Percentiles rank a stretch among this genome's conserved stretches.
These are phyloP conservation scores for Xylaria sp. DNA, from an alignment of 2,329 filamentous ascomycete species.

Conservation along the genomic window DNA sequence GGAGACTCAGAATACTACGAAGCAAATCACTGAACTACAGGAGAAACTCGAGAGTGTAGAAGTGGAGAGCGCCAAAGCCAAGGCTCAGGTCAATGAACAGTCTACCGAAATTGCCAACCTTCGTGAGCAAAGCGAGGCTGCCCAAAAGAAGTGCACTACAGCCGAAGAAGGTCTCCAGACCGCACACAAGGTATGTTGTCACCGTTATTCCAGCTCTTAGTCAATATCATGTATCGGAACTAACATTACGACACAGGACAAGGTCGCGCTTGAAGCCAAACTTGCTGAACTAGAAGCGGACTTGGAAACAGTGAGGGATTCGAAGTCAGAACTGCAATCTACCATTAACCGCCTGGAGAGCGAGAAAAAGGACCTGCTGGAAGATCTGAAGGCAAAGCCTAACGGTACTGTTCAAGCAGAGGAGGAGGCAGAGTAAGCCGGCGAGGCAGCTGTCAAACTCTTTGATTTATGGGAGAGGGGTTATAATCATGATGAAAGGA, in stretches of 20 bases:
- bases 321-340: conserved; percentile 40
- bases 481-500: conserved; percentile 22
- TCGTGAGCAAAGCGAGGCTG: conserved; percentile 49
- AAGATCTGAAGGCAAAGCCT: conserved; percentile 37
- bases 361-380: conserved; percentile 45
- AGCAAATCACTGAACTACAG: conserved; percentile 25
- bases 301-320: conserved; percentile 37
- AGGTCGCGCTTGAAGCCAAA: conserved; percentile 43
- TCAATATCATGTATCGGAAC: neutral
- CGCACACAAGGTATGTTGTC: conserved; percentile 47
- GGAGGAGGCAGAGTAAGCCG: conserved; percentile 37
- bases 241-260: conserved; percentile 40
- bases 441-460: conserved; percentile 32
- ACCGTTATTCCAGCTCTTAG: neutral
- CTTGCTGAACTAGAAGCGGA: conserved; percentile 41
- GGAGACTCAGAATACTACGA: conserved; percentile 15
- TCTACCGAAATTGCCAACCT: conserved; percentile 46
- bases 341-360: conserved; percentile 39
- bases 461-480: neutral
- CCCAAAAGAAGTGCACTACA: conserved; percentile 52
- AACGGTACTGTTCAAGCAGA: conserved; percentile 15
- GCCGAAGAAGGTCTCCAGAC: conserved; percentile 52
- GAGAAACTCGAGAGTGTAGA: conserved; percentile 42
- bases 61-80: conserved; percentile 44
- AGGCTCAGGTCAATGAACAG: conserved; percentile 49